Evolutionary conservation across 2,329 filamentous ascomycete genomes (phyloP).

Genomic region (Pseudocercospora cruenta): DNA sequence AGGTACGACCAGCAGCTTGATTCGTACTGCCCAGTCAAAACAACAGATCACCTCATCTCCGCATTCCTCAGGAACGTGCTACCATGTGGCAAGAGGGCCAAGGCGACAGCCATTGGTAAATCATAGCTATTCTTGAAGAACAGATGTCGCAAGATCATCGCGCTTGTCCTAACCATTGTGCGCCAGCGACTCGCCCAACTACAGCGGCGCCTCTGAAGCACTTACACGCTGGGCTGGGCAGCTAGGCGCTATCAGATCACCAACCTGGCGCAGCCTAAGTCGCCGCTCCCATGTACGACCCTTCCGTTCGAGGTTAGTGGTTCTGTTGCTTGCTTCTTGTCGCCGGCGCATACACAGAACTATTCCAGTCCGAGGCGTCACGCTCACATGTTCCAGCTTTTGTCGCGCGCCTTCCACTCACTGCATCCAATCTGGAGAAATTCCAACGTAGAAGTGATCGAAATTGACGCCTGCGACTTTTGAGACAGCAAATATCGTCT

Average conservation of each 20-base stretch:
- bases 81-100: background rate
- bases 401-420: slow-evolving; percentile 12
- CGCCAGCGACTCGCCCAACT: slow-evolving; percentile 4
- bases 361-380: slow-evolving; percentile 18
- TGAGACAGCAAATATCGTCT: background rate
- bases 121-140: background rate
- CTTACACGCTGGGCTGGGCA: background rate
- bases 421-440: background rate
- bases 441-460: background rate
- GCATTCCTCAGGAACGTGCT: background rate
- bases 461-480: slow-evolving; percentile 14
- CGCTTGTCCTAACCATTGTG: slow-evolving; percentile 9
- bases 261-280: slow-evolving; percentile 7
- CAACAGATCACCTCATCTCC: background rate
- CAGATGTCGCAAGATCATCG: background rate
- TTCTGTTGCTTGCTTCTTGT: slow-evolving; percentile 9
- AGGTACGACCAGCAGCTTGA: background rate
- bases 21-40: background rate
- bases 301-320: slow-evolving; percentile 12
- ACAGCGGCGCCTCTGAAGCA: slow-evolving; percentile 11
- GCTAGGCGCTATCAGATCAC: slow-evolving; percentile 1
- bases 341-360: slow-evolving; percentile 8
- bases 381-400: slow-evolving; percentile 13
- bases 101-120: slow-evolving; percentile 14
- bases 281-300: slow-evolving; percentile 14